phyloP scores from a whole-genome alignment of 495 filamentous ascomycete genomes.

The Aspergillus mulundensis region DNA sequence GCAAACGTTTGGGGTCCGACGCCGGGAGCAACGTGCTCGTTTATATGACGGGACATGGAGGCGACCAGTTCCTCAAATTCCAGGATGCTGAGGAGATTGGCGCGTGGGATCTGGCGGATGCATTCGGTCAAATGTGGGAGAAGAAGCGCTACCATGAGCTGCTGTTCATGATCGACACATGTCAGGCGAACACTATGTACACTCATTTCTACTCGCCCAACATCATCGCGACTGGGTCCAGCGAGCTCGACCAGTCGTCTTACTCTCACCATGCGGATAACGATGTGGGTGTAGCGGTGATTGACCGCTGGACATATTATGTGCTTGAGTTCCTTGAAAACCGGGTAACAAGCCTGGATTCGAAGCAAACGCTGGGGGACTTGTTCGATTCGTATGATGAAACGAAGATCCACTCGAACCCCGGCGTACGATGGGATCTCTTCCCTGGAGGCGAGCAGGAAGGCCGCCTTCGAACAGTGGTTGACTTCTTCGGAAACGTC shows the following conservation, averaged over 20 bases:
- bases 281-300: constrained; percentile 95
- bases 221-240: constrained; percentile 92
- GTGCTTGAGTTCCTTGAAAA: constrained; percentile 95
- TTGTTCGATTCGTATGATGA: constrained; percentile 95
- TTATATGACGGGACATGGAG: constrained; percentile 98
- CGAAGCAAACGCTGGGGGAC: constrained; percentile 84
- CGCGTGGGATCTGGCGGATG: constrained; percentile 92
- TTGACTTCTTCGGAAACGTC: constrained; percentile 98
- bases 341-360: constrained; percentile 74
- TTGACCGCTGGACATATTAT: constrained; percentile 98
- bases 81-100: constrained; percentile 97
- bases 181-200: constrained; percentile 99
- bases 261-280: constrained; percentile 98
- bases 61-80: constrained; percentile 98
- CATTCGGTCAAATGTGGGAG: constrained; percentile 99
- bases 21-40: constrained; percentile 94
- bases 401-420: constrained; percentile 86
- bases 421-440: constrained; percentile 90
- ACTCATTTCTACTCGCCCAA: constrained; percentile 95
- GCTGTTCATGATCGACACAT: constrained; percentile 99
- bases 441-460: constrained; percentile 75
- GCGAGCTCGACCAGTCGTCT: constrained; percentile 86
- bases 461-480: constrained; percentile 72
- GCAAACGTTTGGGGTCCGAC: constrained; percentile 87
- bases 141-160: constrained; percentile 95